Base-by-base conservation (phyloP, 139 green algal species). In the Micractinium sp. region DNA sequence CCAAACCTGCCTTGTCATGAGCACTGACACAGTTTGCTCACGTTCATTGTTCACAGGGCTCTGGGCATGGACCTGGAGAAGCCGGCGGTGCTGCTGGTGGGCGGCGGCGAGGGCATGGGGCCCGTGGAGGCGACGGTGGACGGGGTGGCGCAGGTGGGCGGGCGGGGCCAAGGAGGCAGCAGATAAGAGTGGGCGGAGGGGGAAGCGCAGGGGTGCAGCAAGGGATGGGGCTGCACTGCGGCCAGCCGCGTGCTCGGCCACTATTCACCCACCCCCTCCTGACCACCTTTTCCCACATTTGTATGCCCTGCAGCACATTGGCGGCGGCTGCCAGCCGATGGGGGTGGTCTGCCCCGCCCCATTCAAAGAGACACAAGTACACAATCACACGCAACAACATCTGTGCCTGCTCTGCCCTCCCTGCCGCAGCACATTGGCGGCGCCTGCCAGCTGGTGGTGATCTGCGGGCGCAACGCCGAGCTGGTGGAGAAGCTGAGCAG, bases 101-200 rank as follows among this genome's bases (percentile, higher is more conserved):
- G 98, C 25, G 98, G 98, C 19, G 98, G 98, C 2, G 98, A 99
- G 94, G 98, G 98, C 84, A 99, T 99, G 98, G 98, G 98, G 18
- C 93, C 94, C 3, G 93, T 99, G 77, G 95, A 99, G 92, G 91
- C 95, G 67, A 99, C 96, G 35, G 94, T 98, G 33, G 85, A 91
- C 19, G 94, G 97, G 23, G 90, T 99, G 81, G 96, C 93, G 4
- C 35, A 85, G 86, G 86, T 90, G 60, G 16, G 86, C 0, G 1
- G 33, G 18, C 14, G 73, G 73, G 27, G 12, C 16, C 16, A 23
- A 74, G 66, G 16, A 41, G 41, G 41, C 22, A 27, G 41, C n/a
- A n/a, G n/a, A n/a, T n/a, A n/a, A n/a, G n/a, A n/a, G n/a, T n/a
- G n/a, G n/a, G n/a, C n/a, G n/a, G n/a, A n/a, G n/a, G n/a, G n/a